These are phyloP conservation scores for Hortiboletus rubellus DNA, from an alignment of 1,284 basidiomycete genomes.

Conservation along the genomic window DNA sequence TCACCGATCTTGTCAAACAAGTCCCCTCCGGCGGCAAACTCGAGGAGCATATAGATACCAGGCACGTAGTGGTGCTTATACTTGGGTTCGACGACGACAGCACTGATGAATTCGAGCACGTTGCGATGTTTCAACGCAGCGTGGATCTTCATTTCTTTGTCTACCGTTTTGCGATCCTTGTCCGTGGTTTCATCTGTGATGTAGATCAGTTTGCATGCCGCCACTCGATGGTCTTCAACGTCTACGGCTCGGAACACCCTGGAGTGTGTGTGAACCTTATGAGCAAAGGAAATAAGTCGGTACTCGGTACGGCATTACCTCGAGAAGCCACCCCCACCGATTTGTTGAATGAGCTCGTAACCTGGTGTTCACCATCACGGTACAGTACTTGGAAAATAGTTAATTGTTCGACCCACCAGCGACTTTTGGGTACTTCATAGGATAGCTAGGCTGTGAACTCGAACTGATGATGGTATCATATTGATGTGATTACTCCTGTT, in stretches of 20 bases:
- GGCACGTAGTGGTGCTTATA: slow-evolving; percentile 62
- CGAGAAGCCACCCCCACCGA: slow-evolving; percentile 86
- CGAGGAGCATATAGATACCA: slow-evolving; percentile 90
- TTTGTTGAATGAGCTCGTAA: slow-evolving; percentile 69
- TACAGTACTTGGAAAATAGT: background rate
- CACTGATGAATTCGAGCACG: slow-evolving; percentile 84
- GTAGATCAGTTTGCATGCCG: slow-evolving; percentile 83
- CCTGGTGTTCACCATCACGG: slow-evolving; percentile 41
- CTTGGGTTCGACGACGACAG: slow-evolving; percentile 71
- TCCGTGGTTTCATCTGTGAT: slow-evolving; percentile 61
- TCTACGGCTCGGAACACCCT: slow-evolving; percentile 85
- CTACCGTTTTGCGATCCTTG: slow-evolving; percentile 72
- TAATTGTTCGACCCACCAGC: slow-evolving; percentile 20
- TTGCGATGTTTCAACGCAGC: slow-evolving; percentile 78
- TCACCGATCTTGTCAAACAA: slow-evolving; percentile 97
- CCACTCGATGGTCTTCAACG: slow-evolving; percentile 61
- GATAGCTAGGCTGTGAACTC: background rate
- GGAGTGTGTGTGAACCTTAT: slow-evolving; percentile 5
- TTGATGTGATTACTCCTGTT: background rate
- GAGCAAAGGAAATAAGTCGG: background rate
- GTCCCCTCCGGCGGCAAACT: slow-evolving; percentile 92
- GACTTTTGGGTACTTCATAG: slow-evolving; percentile 34
- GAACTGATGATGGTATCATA: background rate
- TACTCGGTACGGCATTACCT: slow-evolving; percentile 47
- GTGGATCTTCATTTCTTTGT: slow-evolving; percentile 95